These are phyloP conservation scores for Colletotrichum sp. DNA, from an alignment of 2,329 filamentous ascomycete genomes.

Conservation along the genomic window DNA sequence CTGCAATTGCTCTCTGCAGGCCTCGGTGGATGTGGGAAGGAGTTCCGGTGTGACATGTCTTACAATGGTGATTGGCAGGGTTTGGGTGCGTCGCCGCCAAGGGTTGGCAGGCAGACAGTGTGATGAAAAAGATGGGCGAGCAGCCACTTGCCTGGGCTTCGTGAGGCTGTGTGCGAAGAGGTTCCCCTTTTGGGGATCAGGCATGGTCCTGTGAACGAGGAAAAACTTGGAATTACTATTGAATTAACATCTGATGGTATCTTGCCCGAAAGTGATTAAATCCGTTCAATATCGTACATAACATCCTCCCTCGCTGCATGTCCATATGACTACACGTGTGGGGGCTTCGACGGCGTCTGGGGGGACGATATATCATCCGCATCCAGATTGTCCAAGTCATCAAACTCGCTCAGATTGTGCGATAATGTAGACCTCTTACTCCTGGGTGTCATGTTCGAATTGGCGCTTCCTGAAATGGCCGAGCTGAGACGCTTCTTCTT, in stretches of 20 bases:
- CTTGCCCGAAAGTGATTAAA: neutral
- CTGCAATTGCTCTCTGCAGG: neutral
- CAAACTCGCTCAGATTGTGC: neutral
- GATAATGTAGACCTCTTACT: neutral
- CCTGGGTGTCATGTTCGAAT: neutral
- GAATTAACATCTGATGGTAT: neutral
- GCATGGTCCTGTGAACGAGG: neutral
- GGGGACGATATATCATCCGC: neutral
- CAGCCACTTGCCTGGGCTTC: neutral
- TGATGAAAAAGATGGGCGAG: neutral
- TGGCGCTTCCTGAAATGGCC: neutral
- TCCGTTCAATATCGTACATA: neutral
- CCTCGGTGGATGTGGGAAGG: neutral
- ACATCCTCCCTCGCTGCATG: neutral
- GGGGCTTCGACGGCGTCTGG: neutral
- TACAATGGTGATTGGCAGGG: neutral
- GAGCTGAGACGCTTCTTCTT: conserved; percentile 6
- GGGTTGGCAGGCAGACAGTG: neutral
- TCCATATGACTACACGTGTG: neutral
- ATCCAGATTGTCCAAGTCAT: neutral
- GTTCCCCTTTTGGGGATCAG: neutral
- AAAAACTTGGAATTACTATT: neutral
- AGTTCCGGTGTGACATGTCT: neutral
- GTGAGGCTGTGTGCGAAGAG: neutral
- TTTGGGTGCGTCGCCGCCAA: neutral